These are phyloP conservation scores for Exophiala bonariae DNA, from an alignment of 2,329 filamentous ascomycete species.

Conservation along the genomic window DNA sequence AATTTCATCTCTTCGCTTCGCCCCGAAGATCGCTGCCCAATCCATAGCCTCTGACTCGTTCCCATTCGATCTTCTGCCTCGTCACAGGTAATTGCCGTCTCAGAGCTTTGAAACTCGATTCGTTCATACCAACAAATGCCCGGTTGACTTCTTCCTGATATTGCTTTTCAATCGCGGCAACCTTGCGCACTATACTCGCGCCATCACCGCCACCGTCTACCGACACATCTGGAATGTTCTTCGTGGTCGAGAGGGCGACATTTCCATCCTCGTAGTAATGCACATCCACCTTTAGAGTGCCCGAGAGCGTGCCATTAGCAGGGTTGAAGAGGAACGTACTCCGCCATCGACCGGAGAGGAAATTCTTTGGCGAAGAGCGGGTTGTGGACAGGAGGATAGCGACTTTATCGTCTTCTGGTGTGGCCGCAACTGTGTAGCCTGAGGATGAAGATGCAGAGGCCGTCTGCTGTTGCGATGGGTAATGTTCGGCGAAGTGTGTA, in stretches of 20 bases:
- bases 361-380: constrained; percentile 98
- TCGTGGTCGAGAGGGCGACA: constrained; percentile 87
- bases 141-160: constrained; percentile 96
- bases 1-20: constrained; percentile 19
- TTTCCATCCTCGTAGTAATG: constrained; percentile 99
- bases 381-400: constrained; percentile 86
- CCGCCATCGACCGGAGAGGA: constrained; percentile 98
- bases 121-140: constrained; percentile 83
- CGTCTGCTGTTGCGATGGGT: constrained; percentile 47
- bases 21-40: constrained; percentile 51
- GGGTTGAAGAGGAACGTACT: constrained; percentile 80
- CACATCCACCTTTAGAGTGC: constrained; percentile 87
- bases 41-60: constrained; percentile 92
- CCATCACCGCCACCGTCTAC: constrained; percentile 51
- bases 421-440: constrained; percentile 67
- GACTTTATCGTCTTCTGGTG: constrained; percentile 62
- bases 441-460: constrained; percentile 67
- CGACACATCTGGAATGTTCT: constrained; percentile 41
- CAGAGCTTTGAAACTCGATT: constrained; percentile 92
- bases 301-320: constrained; percentile 66
- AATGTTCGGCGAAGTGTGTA: constrained; percentile 83
- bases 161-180: constrained; percentile 78
- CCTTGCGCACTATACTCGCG: constrained; percentile 70
- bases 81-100: constrained; percentile 93
- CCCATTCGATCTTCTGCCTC: constrained; percentile 98